Base-by-base conservation (phyloP, 768 basidiomycete genomes). In the Suillus hirtellus region DNA sequence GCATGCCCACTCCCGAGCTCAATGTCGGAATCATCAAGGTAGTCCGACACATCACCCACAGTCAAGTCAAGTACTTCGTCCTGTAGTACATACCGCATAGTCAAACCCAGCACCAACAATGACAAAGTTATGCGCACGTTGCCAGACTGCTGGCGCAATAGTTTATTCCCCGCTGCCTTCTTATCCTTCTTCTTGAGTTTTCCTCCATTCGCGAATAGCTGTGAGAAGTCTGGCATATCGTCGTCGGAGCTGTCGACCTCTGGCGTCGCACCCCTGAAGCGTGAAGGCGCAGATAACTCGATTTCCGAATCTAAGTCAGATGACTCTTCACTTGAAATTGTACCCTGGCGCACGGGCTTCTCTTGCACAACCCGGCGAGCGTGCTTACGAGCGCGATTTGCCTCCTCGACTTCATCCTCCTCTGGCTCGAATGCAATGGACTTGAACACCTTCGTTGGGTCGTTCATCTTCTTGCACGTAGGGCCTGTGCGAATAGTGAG, bases 381-480 rank as follows among this genome's bases (percentile, higher is more conserved):
- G 49, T 76, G 76, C 65, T 71, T 77, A 27, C 59, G 55, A 9
- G 71, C 70, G n/a, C 77, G 77, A 17, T 74, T 72, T 21, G 81
- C 77, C 5, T 76, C 69, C 15, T 72, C 72, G 10, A 90, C 68
- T 61, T 90, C 88, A 43, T 86, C 82, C 3, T 81, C 80, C 0
- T 84, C 79, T 0, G 92, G 89, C 68, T 89, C 84, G 69, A 95
- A 94, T 0, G 90, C 89, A 2, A 75, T 72, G 1, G 86, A 80
- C 52, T 79, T 80, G 81, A 89, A 95, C 35, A 88, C 75, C 60
- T 81, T 82, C 34, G 74, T 73, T 10, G 78, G 74, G 64, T 89
- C 85, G 60, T 84, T 81, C 80, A 87, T 86, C 68, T 81, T 81
- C 69, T 86, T 85, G 75, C 93, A 95, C 1, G 78, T 84, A 9